Base-by-base conservation (phyloP, 2,329 filamentous ascomycete species). In the Phaeophleospora eucalypticola region DNA sequence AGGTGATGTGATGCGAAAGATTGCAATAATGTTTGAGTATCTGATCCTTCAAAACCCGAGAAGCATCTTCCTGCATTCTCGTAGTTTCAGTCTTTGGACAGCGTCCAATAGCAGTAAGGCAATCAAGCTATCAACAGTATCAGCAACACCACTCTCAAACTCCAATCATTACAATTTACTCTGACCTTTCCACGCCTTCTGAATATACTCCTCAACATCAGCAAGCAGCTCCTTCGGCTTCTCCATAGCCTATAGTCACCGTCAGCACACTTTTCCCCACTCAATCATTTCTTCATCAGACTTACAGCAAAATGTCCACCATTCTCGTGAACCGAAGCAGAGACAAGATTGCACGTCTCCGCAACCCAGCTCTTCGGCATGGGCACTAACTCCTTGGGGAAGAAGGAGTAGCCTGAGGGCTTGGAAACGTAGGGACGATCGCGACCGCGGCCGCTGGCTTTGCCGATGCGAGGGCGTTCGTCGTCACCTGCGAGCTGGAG, bases 391-490 rank as follows among this genome's bases (percentile, higher is more conserved):
- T 75, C 72, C 27, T 62, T 65, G 14, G 71, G 69, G 48, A 73
- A 75, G 48, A 67, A 68, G 1, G 65, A 69, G 52, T 70, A 74
- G 0, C 71, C 72, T 10, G 65, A 53, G 10, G 72, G 71, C 56
- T 74, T 73, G 14, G 64, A 51, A 1, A 71, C 61, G 45, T 63
- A 62, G 15, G 59, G 49, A 6, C 51, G 24, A 19, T 43, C 42
- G 9, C 48, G 46, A 19, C 43, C 55, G 15, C 35, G 37, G 3
- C 45, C 46, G 15, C 27, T 42, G 14, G 48, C 33, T 14, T 46
- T 53, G 9, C 43, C 45, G 17, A 56, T 55, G 9, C 52, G 39
- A 4, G 54, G 54, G 10, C 50, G 29, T 24, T 57, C 52, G 9
- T 54, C 52, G 24, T 45, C 54, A n/a, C 54, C 53, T 8, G 40